A percentile compares a stretch with the other conserved stretches of the same genome.
Conservation (phyloP, 148 eudicot species). For the Bassia scoparia region DNA sequence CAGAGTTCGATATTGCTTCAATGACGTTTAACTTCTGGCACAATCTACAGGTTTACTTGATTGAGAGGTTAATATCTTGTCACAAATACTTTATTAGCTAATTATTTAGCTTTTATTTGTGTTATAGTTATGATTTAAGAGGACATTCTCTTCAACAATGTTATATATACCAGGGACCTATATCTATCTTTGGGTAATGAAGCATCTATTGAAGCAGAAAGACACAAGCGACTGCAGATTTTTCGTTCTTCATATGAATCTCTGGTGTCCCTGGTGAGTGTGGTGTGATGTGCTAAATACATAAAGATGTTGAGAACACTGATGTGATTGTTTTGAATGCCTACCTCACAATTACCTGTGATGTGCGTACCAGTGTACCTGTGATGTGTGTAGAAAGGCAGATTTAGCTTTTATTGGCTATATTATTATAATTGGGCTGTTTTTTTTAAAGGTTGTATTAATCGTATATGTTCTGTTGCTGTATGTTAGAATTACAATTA, state of each 20-base stretch:
- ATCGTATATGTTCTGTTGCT: neutral
- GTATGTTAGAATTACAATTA: neutral
- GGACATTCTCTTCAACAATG: neutral
- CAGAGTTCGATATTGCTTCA: conserved; percentile 95
- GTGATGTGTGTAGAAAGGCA: neutral
- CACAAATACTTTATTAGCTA: neutral
- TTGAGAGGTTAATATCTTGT: conserved; percentile 56
- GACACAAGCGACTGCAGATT: conserved; percentile 62
- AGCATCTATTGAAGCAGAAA: conserved; percentile 72
- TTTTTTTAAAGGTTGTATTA: neutral
- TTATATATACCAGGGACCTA: conserved; percentile 52
- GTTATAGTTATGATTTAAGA: conserved; percentile 7
- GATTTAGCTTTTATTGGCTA: neutral
- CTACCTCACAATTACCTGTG: neutral
- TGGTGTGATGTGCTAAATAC: neutral
- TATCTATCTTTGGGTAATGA: conserved; percentile 56
- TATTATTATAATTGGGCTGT: neutral
- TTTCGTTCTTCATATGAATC: conserved; percentile 88
- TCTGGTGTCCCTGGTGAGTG: conserved; percentile 89
- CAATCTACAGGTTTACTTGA: conserved; percentile 77
- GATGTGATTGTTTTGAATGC: conserved; percentile 5
- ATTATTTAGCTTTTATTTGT: neutral
- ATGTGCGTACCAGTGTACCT: neutral
- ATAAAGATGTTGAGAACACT: neutral
- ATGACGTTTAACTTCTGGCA: conserved; percentile 99